These are phyloP conservation scores for Colletotrichum lentis DNA, from an alignment of 2,329 filamentous ascomycete genomes.

Conservation along the genomic window DNA sequence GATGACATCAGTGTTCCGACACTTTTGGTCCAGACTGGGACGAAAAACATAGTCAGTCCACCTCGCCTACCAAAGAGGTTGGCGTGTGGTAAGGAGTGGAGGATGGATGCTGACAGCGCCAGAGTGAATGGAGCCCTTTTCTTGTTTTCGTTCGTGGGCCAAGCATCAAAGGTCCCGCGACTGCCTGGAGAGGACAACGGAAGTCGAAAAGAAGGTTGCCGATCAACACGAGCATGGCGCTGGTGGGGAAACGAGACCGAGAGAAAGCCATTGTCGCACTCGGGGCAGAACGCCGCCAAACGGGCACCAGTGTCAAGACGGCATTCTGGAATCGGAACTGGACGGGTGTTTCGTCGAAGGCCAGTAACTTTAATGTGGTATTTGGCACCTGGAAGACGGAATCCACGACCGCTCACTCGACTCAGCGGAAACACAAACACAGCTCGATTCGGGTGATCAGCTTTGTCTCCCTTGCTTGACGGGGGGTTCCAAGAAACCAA, in stretches of 20 bases:
- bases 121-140: constrained; percentile 2
- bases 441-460: not conserved
- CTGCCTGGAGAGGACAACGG: not conserved
- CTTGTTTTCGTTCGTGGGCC: not conserved
- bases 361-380: not conserved
- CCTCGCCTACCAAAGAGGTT: not conserved
- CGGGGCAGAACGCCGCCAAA: not conserved
- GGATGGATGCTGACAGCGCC: constrained; percentile 27
- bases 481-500: not conserved
- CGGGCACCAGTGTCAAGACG: not conserved
- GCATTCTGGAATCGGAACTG: not conserved
- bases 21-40: not conserved
- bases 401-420: not conserved
- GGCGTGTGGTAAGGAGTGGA: constrained; percentile 9
- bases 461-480: constrained; percentile 13
- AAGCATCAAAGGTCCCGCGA: not conserved
- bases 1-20: constrained; percentile 15
- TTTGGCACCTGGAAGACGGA: constrained; percentile 3
- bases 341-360: not conserved
- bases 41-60: constrained; percentile 2
- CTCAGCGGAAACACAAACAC: constrained; percentile 1
- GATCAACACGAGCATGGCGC: not conserved
- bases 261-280: constrained; percentile 5
- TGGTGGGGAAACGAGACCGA: not conserved
- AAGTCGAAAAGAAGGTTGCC: constrained; percentile 2